Evolutionary conservation across 768 basidiomycete species (phyloP).

Genomic region (Postia placenta): DNA sequence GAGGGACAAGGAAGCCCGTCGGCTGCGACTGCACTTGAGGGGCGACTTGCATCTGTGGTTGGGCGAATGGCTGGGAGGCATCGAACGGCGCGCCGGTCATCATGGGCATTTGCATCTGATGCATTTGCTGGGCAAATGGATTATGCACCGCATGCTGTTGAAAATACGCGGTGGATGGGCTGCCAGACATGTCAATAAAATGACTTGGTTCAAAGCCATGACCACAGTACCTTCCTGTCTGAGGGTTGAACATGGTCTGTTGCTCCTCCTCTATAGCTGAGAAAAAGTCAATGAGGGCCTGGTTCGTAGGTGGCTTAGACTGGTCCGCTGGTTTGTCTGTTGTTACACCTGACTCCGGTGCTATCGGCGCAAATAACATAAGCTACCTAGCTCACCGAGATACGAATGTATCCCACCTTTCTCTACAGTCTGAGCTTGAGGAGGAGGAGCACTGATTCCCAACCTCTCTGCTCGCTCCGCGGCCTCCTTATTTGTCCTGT

Average conservation of each 20-base stretch:
- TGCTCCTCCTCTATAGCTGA: conserved; percentile 79
- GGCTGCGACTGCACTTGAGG: conserved; percentile 49
- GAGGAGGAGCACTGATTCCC: conserved; percentile 15
- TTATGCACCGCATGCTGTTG: conserved; percentile 61
- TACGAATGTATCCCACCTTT: too few relatives aligned
- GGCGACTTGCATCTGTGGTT: conserved; percentile 36
- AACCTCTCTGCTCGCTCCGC: conserved; percentile 38
- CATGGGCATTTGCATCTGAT: conserved; percentile 33
- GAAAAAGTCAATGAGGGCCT: conserved; percentile 80
- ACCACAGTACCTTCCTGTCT: conserved; percentile 44
- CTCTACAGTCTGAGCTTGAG: conserved; percentile 15
- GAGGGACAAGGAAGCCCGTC: conserved; percentile 27
- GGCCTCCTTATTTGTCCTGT: conserved; percentile 72
- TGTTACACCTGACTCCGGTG: too few relatives aligned
- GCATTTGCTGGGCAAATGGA: conserved; percentile 60
- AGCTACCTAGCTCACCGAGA: too few relatives aligned
- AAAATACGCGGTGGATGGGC: conserved; percentile 44
- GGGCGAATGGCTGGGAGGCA: conserved; percentile 52
- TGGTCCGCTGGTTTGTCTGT: too few relatives aligned
- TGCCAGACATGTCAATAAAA: conserved; percentile 18
- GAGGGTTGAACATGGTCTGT: conserved; percentile 63
- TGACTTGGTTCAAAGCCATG: neutral
- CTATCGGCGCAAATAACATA: conserved; percentile 19
- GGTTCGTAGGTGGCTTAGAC: conserved; percentile 33
- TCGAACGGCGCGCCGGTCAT: conserved; percentile 29